phyloP scores from a whole-genome alignment of 1,284 basidiomycete species.

The Ceratobasidium sp. region DNA sequence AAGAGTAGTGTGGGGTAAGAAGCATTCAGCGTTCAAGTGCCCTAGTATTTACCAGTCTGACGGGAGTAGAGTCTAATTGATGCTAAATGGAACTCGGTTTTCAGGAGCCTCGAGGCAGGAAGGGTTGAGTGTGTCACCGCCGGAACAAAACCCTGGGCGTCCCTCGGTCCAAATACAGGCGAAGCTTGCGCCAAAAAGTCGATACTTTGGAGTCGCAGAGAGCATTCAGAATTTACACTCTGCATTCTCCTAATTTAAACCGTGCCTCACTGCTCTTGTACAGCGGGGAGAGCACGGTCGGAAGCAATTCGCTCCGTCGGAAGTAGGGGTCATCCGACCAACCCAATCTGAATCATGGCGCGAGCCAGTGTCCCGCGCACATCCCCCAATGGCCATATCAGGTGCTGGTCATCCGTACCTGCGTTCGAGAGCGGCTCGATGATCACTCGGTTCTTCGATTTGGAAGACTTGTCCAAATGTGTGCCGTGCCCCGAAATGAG shows the following conservation, averaged over 20 bases:
- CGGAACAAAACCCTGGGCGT: constrained; percentile 15
- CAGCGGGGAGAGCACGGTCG: not conserved
- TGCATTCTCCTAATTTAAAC: not conserved
- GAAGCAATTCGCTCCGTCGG: not conserved
- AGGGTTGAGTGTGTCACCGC: constrained; percentile 9
- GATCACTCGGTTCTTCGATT: constrained; percentile 36
- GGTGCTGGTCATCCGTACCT: not conserved
- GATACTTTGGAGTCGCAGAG: not conserved
- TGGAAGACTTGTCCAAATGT: constrained; percentile 25
- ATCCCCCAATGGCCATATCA: constrained; percentile 30
- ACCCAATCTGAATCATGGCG: not conserved
- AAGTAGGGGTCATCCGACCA: not conserved
- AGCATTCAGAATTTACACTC: not conserved
- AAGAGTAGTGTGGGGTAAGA: constrained; percentile 38
- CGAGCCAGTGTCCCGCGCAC: constrained; percentile 4
- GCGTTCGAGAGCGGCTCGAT: constrained; percentile 20
- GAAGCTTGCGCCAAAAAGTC: not conserved
- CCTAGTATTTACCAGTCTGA: constrained; percentile 31
- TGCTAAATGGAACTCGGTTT: constrained; percentile 13
- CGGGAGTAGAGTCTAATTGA: constrained; percentile 14
- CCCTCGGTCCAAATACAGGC: not conserved
- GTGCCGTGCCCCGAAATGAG: constrained; percentile 31
- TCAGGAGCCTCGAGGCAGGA: constrained; percentile 11
- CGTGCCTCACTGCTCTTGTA: not conserved
- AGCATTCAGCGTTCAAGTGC: constrained; percentile 31